phyloP scores from a whole-genome alignment of 2,329 filamentous ascomycete species.

The Sporothrix variecibatus region DNA sequence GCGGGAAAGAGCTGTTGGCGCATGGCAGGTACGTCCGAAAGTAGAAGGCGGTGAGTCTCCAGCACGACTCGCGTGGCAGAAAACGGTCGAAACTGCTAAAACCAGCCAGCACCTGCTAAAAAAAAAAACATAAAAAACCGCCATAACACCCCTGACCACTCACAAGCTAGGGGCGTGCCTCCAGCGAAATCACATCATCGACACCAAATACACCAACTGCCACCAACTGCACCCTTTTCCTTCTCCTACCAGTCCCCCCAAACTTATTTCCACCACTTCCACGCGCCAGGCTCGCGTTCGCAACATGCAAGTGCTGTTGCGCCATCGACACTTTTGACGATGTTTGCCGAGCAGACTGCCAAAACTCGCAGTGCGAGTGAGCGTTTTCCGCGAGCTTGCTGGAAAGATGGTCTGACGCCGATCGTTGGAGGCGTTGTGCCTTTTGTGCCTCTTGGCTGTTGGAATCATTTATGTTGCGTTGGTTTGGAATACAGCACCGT shows the following conservation, averaged over 20 bases:
- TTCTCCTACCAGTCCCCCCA: neutral
- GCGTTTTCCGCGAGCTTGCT: neutral
- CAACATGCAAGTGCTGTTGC: conserved; percentile 16
- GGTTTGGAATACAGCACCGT: neutral
- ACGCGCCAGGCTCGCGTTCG: neutral
- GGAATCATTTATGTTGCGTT: neutral
- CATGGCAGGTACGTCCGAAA: neutral
- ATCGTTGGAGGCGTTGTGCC: neutral
- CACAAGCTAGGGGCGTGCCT: neutral
- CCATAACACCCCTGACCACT: neutral
- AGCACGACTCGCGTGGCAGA: conserved; percentile 5
- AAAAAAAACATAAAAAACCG: no score
- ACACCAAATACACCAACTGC: neutral
- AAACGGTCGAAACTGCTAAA: neutral
- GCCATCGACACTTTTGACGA: conserved; percentile 7
- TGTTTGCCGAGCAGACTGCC: neutral
- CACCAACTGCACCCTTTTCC: neutral
- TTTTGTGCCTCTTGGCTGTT: neutral
- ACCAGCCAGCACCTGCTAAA: neutral
- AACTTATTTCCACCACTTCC: conserved; percentile 10
- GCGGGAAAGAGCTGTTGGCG: neutral
- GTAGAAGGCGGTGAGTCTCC: conserved; percentile 20
- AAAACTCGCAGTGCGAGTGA: neutral
- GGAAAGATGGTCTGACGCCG: neutral
- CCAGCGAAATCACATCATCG: conserved; percentile 23